These are phyloP conservation scores for Exserohilum rostratum DNA, from an alignment of 2,329 filamentous ascomycete genomes.

Conservation along the genomic window DNA sequence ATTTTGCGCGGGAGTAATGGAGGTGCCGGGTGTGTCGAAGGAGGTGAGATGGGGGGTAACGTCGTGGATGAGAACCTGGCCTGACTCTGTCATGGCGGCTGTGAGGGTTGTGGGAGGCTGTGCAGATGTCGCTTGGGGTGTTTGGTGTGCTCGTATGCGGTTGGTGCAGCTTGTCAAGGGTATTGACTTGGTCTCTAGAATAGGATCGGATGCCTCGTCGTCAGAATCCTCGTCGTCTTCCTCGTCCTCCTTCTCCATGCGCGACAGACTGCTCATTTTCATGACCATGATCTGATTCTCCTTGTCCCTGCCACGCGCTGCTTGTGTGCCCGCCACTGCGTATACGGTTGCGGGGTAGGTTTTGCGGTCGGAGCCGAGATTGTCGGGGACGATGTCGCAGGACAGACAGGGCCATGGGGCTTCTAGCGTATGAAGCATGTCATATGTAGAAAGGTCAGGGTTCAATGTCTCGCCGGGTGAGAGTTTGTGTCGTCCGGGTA, in stretches of 20 bases:
- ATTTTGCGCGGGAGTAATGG: conserved; percentile 80
- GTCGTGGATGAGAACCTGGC: conserved; percentile 90
- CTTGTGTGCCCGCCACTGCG: conserved; percentile 92
- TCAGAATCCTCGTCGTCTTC: conserved; percentile 71
- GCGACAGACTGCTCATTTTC: conserved; percentile 90
- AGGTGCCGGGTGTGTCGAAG: conserved; percentile 86
- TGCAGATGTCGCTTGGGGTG: conserved; percentile 71
- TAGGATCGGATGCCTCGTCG: conserved; percentile 78
- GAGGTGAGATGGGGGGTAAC: conserved; percentile 86
- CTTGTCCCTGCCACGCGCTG: conserved; percentile 72
- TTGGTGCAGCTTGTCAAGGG: conserved; percentile 88
- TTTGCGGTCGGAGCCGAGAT: conserved; percentile 84
- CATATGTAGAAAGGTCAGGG: conserved; percentile 92
- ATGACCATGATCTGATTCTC: conserved; percentile 96
- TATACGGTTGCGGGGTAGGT: conserved; percentile 97
- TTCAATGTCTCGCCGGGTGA: conserved; percentile 88
- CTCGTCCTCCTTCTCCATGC: conserved; percentile 80
- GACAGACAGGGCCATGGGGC: conserved; percentile 97
- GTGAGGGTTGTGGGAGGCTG: conserved; percentile 81
- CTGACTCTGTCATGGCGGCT: conserved; percentile 90
- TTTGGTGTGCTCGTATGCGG: conserved; percentile 86
- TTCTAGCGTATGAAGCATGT: conserved; percentile 94
- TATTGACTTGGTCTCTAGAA: conserved; percentile 90
- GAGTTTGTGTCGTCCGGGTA: conserved; percentile 90
- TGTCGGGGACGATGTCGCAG: conserved; percentile 88